Evolutionary conservation across 371 early-diverging fungal genomes (phyloP).

Genomic region (Blakeslea trispora): DNA sequence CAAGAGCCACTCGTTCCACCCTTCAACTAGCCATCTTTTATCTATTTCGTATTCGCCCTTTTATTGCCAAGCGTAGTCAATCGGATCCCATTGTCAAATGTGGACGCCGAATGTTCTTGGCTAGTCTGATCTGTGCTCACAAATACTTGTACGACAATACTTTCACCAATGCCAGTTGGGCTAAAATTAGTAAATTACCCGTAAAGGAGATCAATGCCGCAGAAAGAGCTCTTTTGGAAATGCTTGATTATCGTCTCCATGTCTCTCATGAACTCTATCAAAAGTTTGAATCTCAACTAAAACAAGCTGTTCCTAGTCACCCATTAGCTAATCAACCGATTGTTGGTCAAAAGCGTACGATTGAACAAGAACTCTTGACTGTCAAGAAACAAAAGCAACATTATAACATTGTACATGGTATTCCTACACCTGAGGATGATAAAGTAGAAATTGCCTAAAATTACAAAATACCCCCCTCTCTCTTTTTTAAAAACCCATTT

Average conservation of each 20-base stretch:
- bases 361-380: constrained; percentile 8
- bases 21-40: constrained; percentile 78
- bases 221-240: constrained; percentile 68
- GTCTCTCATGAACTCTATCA: constrained; percentile 59
- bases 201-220: constrained; percentile 72
- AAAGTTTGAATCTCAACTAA: constrained; percentile 31
- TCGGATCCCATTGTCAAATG: constrained; percentile 52
- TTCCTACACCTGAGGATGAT: constrained; percentile 33
- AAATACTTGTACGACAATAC: constrained; percentile 82
- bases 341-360: constrained; percentile 2
- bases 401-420: constrained; percentile 13
- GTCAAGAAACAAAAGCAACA: constrained; percentile 19
- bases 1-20: constrained; percentile 78
- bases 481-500: background rate
- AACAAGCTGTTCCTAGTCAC: constrained; percentile 18
- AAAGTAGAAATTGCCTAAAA: constrained; percentile 24
- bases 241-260: constrained; percentile 75
- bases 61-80: constrained; percentile 36
- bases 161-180: constrained; percentile 83
- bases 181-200: constrained; percentile 73
- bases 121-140: constrained; percentile 75
- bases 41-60: constrained; percentile 60
- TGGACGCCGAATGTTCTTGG: constrained; percentile 82
- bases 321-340: background rate
- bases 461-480: constrained; percentile 13